These are phyloP conservation scores for Purpureocillium lavendulum DNA, from an alignment of 2,329 filamentous ascomycete genomes.

Conservation along the genomic window DNA sequence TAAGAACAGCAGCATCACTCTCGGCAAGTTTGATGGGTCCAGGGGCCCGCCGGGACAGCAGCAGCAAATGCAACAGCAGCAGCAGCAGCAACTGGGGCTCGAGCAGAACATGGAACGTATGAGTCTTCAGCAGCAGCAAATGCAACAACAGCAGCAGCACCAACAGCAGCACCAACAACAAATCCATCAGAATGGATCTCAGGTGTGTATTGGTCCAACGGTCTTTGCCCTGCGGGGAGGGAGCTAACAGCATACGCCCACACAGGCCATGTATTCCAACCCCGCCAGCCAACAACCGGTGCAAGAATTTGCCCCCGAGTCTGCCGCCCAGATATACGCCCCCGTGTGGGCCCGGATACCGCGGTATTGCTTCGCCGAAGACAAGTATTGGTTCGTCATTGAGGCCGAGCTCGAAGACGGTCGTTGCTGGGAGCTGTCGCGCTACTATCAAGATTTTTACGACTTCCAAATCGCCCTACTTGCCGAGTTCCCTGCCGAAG, in stretches of 20 bases:
- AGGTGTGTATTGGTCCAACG: conserved; percentile 15
- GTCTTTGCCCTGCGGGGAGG: neutral
- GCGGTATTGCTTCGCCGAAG: conserved; percentile 89
- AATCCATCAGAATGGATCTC: conserved; percentile 12
- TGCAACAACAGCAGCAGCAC: conserved; percentile 13
- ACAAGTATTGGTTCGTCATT: conserved; percentile 98
- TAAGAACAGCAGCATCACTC: conserved; percentile 96
- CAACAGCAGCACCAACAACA: neutral
- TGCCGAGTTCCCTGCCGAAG: conserved; percentile 85
- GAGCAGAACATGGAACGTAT: conserved; percentile 69
- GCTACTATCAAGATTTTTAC: conserved; percentile 98
- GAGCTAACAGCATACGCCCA: conserved; percentile 3
- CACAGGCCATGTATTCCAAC: conserved; percentile 15
- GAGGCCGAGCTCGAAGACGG: conserved; percentile 87
- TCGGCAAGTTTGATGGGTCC: conserved; percentile 76
- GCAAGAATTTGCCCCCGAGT: conserved; percentile 29
- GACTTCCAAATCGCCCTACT: conserved; percentile 95
- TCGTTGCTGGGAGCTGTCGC: conserved; percentile 82
- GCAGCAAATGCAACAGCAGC: conserved; percentile 23
- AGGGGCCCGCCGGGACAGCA: conserved; percentile 30
- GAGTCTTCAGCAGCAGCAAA: conserved; percentile 57
- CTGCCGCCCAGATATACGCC: conserved; percentile 53
- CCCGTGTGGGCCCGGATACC: conserved; percentile 81
- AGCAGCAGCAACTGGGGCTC: conserved; percentile 31
- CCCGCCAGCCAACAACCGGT: conserved; percentile 13